These are phyloP conservation scores for Ogataea corticis DNA, from an alignment of 805 yeast genomes.

Conservation along the genomic window DNA sequence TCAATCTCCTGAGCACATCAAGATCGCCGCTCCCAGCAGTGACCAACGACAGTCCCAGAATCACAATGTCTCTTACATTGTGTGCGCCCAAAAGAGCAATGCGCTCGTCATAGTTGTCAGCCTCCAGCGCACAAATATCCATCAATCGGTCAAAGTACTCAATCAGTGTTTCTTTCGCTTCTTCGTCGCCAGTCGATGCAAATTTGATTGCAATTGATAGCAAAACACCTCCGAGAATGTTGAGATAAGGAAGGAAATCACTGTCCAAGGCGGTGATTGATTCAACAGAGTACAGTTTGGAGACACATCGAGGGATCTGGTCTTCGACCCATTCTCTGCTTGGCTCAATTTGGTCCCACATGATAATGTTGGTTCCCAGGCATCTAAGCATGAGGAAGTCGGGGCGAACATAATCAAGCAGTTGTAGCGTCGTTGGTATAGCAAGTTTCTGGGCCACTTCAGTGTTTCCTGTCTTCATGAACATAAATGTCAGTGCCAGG, in stretches of 20 bases:
- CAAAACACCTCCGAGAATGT: slow-evolving; percentile 72
- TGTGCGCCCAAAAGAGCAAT: slow-evolving; percentile 55
- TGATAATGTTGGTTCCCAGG: slow-evolving; percentile 60
- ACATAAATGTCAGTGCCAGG: slow-evolving; percentile 72
- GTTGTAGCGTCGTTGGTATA: slow-evolving; percentile 58
- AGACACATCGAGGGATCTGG: slow-evolving; percentile 53
- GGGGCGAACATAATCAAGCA: slow-evolving; percentile 74
- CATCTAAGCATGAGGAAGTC: slow-evolving; percentile 69
- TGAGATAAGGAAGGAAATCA: slow-evolving; percentile 61
- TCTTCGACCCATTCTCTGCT: slow-evolving; percentile 54
- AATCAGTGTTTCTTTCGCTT: slow-evolving; percentile 57
- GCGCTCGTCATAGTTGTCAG: slow-evolving; percentile 55
- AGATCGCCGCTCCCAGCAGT: slow-evolving; percentile 94
- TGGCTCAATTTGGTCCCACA: slow-evolving; percentile 67
- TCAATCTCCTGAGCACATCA: slow-evolving; percentile 68
- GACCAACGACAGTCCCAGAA: slow-evolving; percentile 65
- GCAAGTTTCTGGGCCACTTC: slow-evolving; percentile 60
- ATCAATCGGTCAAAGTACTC: slow-evolving; percentile 54
- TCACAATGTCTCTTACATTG: slow-evolving; percentile 57
- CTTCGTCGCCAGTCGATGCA: slow-evolving; percentile 65
- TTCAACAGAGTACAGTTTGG: slow-evolving; percentile 29
- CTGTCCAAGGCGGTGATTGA: slow-evolving; percentile 45
- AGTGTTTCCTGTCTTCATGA: slow-evolving; percentile 61
- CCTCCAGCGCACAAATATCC: slow-evolving; percentile 42
- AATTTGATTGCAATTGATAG: slow-evolving; percentile 71